Conservation (phyloP, 176 grass and related monocot species). For the Rhynchospora tenuis region DNA sequence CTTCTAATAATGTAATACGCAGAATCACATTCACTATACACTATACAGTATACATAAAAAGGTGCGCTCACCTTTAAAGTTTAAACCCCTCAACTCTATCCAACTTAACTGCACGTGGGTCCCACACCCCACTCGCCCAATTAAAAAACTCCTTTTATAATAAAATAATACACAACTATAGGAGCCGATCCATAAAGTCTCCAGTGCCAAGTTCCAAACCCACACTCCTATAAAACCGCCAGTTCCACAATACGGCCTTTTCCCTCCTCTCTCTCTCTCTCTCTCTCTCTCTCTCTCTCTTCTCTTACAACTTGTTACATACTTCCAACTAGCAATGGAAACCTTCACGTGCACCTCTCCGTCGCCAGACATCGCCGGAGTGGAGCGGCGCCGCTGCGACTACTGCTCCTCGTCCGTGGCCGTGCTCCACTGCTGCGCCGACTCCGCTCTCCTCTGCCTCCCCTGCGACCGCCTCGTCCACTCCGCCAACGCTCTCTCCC, state of each 20-base stretch:
- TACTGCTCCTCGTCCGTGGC: constrained; percentile 4
- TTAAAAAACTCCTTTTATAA: not conserved
- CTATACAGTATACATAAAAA: too few relatives aligned
- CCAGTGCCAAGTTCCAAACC: not conserved
- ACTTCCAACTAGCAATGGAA: not conserved
- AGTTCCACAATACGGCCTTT: constrained; percentile 19
- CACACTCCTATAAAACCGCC: not conserved
- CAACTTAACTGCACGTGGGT: not conserved
- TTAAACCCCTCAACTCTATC: too few relatives aligned
- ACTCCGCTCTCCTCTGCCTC: constrained; percentile 17
- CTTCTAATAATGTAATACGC: too few relatives aligned
- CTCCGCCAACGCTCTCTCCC: constrained; percentile 27
- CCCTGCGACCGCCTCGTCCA: constrained; percentile 21
- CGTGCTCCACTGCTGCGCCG: constrained; percentile 9
- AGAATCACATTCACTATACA: too few relatives aligned
- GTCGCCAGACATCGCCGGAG: not conserved
- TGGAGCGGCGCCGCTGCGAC: not conserved
- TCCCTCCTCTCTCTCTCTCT: constrained; percentile 33
- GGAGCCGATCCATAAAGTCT: not conserved
- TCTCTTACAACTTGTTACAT: not conserved
- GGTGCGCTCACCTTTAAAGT: too few relatives aligned
- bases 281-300: constrained; percentile 17
- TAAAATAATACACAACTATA: not conserved
- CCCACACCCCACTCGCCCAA: not conserved
- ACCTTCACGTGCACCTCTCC: not conserved